phyloP scores from a whole-genome alignment of 305 asterid genomes.

The Solanum hybrid region DNA sequence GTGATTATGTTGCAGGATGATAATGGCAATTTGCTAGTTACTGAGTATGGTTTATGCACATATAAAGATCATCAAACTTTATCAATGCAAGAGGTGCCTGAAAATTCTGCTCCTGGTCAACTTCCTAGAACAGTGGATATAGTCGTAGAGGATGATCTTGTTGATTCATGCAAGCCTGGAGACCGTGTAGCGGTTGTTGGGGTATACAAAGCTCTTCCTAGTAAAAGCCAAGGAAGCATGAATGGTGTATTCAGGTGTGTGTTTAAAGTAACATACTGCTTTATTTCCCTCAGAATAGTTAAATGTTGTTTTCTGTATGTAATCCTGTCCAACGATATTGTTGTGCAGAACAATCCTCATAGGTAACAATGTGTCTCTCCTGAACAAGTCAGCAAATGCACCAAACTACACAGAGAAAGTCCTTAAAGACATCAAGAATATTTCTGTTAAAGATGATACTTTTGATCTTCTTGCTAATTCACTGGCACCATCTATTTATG shows the following conservation, averaged over 20 bases:
- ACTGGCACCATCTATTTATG: conserved; percentile 93
- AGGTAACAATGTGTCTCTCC: conserved; percentile 87
- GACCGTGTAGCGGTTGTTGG: conserved; percentile 96
- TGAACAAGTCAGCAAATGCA: conserved; percentile 74
- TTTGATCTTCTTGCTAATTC: conserved; percentile 83
- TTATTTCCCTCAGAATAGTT: neutral
- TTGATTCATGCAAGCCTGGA: conserved; percentile 97
- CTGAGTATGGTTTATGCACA: conserved; percentile 84
- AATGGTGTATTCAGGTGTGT: conserved; percentile 94
- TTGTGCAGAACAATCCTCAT: conserved; percentile 80
- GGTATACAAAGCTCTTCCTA: conserved; percentile 88
- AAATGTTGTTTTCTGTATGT: neutral
- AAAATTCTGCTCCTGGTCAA: conserved; percentile 97
- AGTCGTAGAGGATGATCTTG: conserved; percentile 87
- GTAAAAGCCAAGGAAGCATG: conserved; percentile 82
- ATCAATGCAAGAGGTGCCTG: conserved; percentile 98
- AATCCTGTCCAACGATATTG: neutral
- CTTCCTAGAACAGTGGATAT: conserved; percentile 92
- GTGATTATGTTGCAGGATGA: conserved; percentile 56
- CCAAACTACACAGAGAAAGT: conserved; percentile 68
- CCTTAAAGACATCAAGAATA: conserved; percentile 62
- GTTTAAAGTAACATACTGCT: neutral
- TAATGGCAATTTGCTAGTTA: conserved; percentile 81
- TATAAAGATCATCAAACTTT: conserved; percentile 92
- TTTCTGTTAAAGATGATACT: conserved; percentile 67